Evolutionary conservation across 306 rosid genomes (phyloP).

Genomic region (Abrus precatorius): DNA sequence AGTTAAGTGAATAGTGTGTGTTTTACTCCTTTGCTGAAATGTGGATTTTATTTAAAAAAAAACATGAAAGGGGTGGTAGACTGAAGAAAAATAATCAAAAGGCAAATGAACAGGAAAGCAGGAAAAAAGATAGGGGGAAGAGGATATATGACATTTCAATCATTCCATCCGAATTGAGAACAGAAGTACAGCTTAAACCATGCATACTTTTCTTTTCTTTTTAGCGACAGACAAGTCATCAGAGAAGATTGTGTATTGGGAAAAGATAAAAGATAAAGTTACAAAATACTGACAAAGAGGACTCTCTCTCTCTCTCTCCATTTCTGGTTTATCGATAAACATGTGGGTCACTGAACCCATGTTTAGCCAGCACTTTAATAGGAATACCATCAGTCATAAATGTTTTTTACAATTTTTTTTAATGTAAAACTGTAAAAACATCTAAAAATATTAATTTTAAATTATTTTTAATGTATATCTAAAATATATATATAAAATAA

Average conservation of each 20-base stretch:
- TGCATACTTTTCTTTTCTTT: slow-evolving; percentile 39
- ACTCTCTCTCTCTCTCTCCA: slow-evolving; percentile 28
- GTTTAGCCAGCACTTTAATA: slow-evolving; percentile 2
- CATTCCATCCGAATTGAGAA: slow-evolving; percentile 46
- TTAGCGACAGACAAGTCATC: slow-evolving; percentile 41
- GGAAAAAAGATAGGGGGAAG: slow-evolving; percentile 1
- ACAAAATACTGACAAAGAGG: slow-evolving; percentile 20
- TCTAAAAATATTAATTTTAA: no score
- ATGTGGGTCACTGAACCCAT: slow-evolving; percentile 44
- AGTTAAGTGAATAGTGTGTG: slow-evolving; percentile 22
- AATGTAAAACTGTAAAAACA: background rate
- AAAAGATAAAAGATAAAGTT: slow-evolving; percentile 45
- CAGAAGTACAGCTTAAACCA: slow-evolving; percentile 47
- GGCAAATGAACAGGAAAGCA: slow-evolving; percentile 38
- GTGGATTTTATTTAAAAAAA: slow-evolving; percentile 37
- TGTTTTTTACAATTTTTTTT: slow-evolving; percentile 6
- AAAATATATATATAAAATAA: no score
- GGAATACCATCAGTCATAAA: slow-evolving; percentile 21
- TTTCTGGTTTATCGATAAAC: slow-evolving; percentile 32
- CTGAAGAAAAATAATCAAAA: slow-evolving; percentile 45
- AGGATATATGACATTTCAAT: slow-evolving; percentile 39
- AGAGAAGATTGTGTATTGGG: slow-evolving; percentile 39
- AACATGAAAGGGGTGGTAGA: slow-evolving; percentile 41
- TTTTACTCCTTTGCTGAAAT: slow-evolving; percentile 40
- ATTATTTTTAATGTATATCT: no score